Conservation (phyloP, 495 filamentous ascomycete genomes). For the Hypomontagnella submonticulosa region DNA sequence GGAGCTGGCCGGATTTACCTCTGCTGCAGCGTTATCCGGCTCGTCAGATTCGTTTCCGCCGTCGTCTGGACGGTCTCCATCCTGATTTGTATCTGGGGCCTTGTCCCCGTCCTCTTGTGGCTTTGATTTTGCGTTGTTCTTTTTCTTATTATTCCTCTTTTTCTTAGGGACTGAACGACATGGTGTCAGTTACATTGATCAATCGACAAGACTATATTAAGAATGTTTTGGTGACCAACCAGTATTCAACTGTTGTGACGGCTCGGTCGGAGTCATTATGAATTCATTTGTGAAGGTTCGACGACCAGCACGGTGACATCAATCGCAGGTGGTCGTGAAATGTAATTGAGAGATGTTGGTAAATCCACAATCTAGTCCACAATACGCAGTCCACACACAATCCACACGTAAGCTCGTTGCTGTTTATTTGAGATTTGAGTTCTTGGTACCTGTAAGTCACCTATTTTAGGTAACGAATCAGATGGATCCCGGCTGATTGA, state of each 20-base stretch:
- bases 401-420: conserved; percentile 43
- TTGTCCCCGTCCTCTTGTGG: conserved; percentile 52
- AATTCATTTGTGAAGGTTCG: conserved; percentile 38
- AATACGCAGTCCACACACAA: conserved; percentile 13
- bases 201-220: conserved; percentile 1
- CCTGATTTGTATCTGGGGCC: conserved; percentile 47
- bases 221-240: conserved; percentile 33
- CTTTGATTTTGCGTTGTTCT: conserved; percentile 59
- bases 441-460: conserved; percentile 27
- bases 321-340: conserved; percentile 21
- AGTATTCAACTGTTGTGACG: conserved; percentile 43
- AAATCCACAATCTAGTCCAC: conserved; percentile 23
- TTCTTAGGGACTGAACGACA: conserved; percentile 63
- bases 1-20: conserved; percentile 23
- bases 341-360: conserved; percentile 26
- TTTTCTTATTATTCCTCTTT: conserved; percentile 80
- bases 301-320: conserved; percentile 9
- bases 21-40: conserved; percentile 17
- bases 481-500: conserved; percentile 26
- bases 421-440: conserved; percentile 24
- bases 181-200: conserved; percentile 29
- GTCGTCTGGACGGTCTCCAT: conserved; percentile 45
- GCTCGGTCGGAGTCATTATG: conserved; percentile 48
- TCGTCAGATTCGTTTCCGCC: conserved; percentile 52
- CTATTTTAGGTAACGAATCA: conserved; percentile 39